Percentiles rank a stretch among this genome's conserved stretches.
Evolutionary conservation across 2,329 filamentous ascomycete genomes (phyloP).

Genomic region (Botryotinia globosa): DNA sequence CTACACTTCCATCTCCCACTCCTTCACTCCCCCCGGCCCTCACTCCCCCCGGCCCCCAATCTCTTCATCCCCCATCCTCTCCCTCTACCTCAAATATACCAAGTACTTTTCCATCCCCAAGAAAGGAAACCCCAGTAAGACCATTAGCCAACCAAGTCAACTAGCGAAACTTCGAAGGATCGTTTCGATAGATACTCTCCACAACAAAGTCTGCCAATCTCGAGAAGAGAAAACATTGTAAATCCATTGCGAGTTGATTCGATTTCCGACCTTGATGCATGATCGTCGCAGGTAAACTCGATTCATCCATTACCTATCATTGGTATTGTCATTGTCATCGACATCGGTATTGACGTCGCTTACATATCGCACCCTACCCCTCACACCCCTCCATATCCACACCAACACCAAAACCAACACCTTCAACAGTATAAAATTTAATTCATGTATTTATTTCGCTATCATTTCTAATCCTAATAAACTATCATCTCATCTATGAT

Average conservation of each 20-base stretch:
- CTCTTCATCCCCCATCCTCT: too few species aligned
- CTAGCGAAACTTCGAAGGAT: neutral
- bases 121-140: too few species aligned
- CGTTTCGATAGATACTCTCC: neutral
- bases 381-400: neutral
- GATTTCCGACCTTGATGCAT: neutral
- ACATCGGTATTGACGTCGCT: neutral
- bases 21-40: too few species aligned
- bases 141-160: too few species aligned
- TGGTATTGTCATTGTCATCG: neutral
- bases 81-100: too few species aligned
- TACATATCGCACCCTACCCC: neutral
- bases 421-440: neutral
- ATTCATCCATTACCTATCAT: neutral
- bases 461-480: neutral
- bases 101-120: too few species aligned
- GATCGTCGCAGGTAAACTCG: neutral
- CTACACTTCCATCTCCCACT: too few species aligned
- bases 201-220: neutral
- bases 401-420: neutral
- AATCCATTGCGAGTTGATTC: neutral
- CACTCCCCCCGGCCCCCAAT: too few species aligned
- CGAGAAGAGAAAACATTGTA: neutral
- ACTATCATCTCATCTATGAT: neutral
- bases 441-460: neutral